Conservation (phyloP, 345 rosid genomes). For the Aethionema arabicum region DNA sequence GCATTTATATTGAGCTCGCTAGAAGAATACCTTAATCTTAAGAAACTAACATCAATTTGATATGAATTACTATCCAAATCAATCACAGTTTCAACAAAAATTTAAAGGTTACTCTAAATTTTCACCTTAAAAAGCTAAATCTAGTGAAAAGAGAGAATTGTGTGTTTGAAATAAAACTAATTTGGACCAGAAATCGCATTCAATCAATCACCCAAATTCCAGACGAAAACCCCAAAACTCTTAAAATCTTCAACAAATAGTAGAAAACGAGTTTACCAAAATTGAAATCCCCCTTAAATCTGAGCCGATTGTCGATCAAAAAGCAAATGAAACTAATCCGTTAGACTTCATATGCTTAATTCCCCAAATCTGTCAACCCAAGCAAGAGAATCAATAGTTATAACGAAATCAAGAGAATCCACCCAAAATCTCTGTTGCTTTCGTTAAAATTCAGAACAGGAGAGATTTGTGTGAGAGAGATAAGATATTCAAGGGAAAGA, state of each 20-base stretch:
- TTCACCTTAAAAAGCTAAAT: background rate
- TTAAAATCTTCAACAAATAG: constrained; percentile 6
- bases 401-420: constrained; percentile 8
- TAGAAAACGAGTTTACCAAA: background rate
- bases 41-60: constrained; percentile 5
- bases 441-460: no score
- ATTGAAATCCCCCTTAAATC: background rate
- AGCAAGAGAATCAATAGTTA: background rate
- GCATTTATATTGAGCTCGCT: no score
- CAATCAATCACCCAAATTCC: no score
- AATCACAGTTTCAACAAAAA: background rate
- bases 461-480: no score
- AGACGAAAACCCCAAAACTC: background rate
- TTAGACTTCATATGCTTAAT: constrained; percentile 13
- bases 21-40: background rate
- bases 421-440: no score
- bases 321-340: background rate
- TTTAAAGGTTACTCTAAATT: background rate
- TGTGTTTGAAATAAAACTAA: no score
- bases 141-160: background rate
- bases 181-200: constrained; percentile 14
- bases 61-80: background rate
- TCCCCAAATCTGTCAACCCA: constrained; percentile 13
- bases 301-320: background rate
- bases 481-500: no score